Conservation (phyloP, 805 yeast species). For the Torulaspora indica region DNA sequence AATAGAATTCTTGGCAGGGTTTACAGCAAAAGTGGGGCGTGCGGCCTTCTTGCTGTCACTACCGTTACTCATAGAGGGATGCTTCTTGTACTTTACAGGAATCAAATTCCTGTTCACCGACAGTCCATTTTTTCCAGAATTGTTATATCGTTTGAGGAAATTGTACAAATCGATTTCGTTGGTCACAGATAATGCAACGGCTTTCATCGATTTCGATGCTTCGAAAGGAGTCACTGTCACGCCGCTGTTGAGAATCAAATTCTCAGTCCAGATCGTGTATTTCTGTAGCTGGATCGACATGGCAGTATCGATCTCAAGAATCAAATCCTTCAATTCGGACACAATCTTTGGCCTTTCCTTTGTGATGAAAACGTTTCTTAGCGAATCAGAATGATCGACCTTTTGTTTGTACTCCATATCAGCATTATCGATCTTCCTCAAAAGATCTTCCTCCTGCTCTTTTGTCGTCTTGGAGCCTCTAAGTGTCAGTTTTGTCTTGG, state of each 20-base stretch:
- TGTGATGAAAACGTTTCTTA: slow-evolving; percentile 67
- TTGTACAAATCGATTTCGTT: slow-evolving; percentile 78
- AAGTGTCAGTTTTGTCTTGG: slow-evolving; percentile 74
- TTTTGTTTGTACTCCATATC: slow-evolving; percentile 81
- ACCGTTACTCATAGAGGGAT: slow-evolving; percentile 52
- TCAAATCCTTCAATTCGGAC: slow-evolving; percentile 64
- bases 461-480: slow-evolving; percentile 73
- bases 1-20: slow-evolving; percentile 31
- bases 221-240: slow-evolving; percentile 73
- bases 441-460: slow-evolving; percentile 85
- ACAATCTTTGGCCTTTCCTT: slow-evolving; percentile 75
- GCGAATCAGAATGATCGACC: slow-evolving; percentile 65
- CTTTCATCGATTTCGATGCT: slow-evolving; percentile 59
- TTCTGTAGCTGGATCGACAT: slow-evolving; percentile 82
- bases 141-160: slow-evolving; percentile 50
- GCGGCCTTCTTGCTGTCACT: slow-evolving; percentile 21
- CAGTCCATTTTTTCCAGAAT: slow-evolving; percentile 33
- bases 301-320: slow-evolving; percentile 86
- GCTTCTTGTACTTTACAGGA: slow-evolving; percentile 68
- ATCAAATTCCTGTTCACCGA: slow-evolving; percentile 43
- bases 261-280: slow-evolving; percentile 83
- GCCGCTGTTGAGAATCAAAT: slow-evolving; percentile 76
- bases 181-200: slow-evolving; percentile 70
- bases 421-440: slow-evolving; percentile 72
- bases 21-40: slow-evolving; percentile 29